phyloP scores from a whole-genome alignment of 257 asterid genomes.

The Fraxinus cuspidata region DNA sequence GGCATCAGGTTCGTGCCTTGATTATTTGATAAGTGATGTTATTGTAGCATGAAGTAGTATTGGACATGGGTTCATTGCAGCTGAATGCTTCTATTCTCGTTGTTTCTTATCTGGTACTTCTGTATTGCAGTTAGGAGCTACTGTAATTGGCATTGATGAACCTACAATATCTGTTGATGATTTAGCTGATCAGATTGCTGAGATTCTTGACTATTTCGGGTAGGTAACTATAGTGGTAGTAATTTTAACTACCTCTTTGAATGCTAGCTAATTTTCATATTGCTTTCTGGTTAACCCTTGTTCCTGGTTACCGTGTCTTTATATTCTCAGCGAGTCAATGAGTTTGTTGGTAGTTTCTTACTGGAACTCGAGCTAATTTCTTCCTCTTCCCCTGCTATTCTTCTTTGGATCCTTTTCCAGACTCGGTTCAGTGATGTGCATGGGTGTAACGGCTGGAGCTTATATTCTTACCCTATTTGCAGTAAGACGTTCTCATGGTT shows the following conservation, averaged over 20 bases:
- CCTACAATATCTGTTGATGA: constrained; percentile 46
- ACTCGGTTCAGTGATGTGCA: constrained; percentile 89
- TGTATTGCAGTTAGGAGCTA: constrained; percentile 50
- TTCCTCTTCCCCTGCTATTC: neutral
- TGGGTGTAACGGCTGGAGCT: constrained; percentile 97
- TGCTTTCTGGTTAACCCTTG: neutral
- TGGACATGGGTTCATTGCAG: neutral
- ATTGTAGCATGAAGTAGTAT: neutral
- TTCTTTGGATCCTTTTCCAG: constrained; percentile 41
- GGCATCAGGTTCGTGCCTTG: constrained; percentile 49
- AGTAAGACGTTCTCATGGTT: constrained; percentile 49
- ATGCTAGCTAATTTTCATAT: constrained; percentile 7
- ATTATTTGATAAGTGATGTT: neutral
- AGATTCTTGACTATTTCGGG: constrained; percentile 56
- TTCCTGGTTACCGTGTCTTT: neutral
- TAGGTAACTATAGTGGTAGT: constrained; percentile 33
- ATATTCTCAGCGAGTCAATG: neutral
- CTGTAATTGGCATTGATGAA: constrained; percentile 38
- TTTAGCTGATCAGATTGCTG: constrained; percentile 51
- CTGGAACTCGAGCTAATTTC: neutral
- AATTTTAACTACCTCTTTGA: neutral
- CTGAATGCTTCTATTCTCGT: constrained; percentile 15
- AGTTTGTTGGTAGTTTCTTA: constrained; percentile 8
- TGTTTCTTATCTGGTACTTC: constrained; percentile 27
- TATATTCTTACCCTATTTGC: constrained; percentile 88